Evolutionary conservation across 2,329 filamentous ascomycete species (phyloP).

Genomic region (Fusarium tricinctum): DNA sequence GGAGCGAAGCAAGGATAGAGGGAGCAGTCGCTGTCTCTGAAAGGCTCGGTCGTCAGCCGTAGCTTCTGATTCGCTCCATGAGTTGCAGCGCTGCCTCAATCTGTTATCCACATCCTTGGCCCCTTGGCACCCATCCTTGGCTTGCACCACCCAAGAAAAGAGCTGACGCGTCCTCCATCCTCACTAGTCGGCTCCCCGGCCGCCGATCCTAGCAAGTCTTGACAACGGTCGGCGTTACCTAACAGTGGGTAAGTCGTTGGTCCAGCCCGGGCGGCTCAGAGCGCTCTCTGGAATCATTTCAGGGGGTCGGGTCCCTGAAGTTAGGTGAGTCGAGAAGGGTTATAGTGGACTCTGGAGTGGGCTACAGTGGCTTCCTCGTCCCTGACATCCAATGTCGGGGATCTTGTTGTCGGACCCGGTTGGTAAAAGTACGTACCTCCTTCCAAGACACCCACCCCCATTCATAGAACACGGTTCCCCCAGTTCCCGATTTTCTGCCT

Average conservation of each 20-base stretch:
- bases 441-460: slow-evolving; percentile 52
- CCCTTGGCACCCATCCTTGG: slow-evolving; percentile 39
- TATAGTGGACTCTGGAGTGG: slow-evolving; percentile 41
- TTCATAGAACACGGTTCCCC: slow-evolving; percentile 53
- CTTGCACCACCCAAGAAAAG: slow-evolving; percentile 47
- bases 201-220: slow-evolving; percentile 45
- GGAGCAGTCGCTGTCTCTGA: slow-evolving; percentile 17
- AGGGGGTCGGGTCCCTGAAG: slow-evolving; percentile 19
- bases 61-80: slow-evolving; percentile 25
- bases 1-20: slow-evolving; percentile 24
- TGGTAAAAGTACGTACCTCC: slow-evolving; percentile 33
- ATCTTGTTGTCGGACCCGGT: slow-evolving; percentile 32
- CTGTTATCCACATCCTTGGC: slow-evolving; percentile 40
- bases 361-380: slow-evolving; percentile 40
- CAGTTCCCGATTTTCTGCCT: slow-evolving; percentile 48
- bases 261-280: slow-evolving; percentile 24
- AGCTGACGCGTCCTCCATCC: slow-evolving; percentile 51
- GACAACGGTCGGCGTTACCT: slow-evolving; percentile 44
- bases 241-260: slow-evolving; percentile 11
- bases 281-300: slow-evolving; percentile 23
- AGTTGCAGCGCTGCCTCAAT: slow-evolving; percentile 35
- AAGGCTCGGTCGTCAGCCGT: slow-evolving; percentile 31
- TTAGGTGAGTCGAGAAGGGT: slow-evolving; percentile 40
- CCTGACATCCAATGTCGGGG: slow-evolving; percentile 25
- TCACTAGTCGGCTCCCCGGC: slow-evolving; percentile 44